phyloP scores from a whole-genome alignment of 352 stramenopile species.

The Pythium brassicae region DNA sequence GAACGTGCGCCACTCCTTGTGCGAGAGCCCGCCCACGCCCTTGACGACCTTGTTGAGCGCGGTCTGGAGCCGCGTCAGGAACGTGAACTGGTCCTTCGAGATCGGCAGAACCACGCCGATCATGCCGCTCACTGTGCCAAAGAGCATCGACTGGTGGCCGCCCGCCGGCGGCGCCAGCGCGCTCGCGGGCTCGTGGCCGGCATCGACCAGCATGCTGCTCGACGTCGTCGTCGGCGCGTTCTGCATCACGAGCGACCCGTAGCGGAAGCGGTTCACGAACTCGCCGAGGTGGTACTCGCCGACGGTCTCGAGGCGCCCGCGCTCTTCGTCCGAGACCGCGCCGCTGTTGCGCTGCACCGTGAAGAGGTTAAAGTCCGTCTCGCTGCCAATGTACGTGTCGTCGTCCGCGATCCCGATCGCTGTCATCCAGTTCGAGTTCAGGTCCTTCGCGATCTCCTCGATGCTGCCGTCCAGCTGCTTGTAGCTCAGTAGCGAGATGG shows the following conservation, averaged over 20 bases:
- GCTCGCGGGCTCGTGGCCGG: conserved; percentile 15
- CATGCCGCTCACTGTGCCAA: conserved; percentile 95
- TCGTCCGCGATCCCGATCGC: conserved; percentile 92
- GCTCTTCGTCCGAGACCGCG: conserved; percentile 91
- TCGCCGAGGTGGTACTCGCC: conserved; percentile 95
- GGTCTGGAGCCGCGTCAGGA: conserved; percentile 88
- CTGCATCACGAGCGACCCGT: conserved; percentile 95
- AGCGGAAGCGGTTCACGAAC: conserved; percentile 95
- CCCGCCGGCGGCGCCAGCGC: not conserved
- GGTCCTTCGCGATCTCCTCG: conserved; percentile 95
- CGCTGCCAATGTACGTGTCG: conserved; percentile 93
- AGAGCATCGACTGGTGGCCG: conserved; percentile 79
- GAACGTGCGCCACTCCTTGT: conserved; percentile 93
- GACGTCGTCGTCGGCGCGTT: conserved; percentile 27
- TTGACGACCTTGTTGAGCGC: conserved; percentile 87
- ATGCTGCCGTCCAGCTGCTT: conserved; percentile 88
- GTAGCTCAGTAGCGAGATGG: conserved; percentile 94
- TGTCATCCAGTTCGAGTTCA: conserved; percentile 97
- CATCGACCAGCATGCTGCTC: conserved; percentile 50
- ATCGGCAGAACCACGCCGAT: conserved; percentile 92
- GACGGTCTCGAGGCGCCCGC: conserved; percentile 88
- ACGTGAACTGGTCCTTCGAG: conserved; percentile 88
- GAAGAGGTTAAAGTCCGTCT: conserved; percentile 96
- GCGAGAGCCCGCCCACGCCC: conserved; percentile 90
- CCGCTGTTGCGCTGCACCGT: conserved; percentile 91